Evolutionary conservation across 805 yeast species (phyloP).

Genomic region (Wickerhamomyces rabaulensis): DNA sequence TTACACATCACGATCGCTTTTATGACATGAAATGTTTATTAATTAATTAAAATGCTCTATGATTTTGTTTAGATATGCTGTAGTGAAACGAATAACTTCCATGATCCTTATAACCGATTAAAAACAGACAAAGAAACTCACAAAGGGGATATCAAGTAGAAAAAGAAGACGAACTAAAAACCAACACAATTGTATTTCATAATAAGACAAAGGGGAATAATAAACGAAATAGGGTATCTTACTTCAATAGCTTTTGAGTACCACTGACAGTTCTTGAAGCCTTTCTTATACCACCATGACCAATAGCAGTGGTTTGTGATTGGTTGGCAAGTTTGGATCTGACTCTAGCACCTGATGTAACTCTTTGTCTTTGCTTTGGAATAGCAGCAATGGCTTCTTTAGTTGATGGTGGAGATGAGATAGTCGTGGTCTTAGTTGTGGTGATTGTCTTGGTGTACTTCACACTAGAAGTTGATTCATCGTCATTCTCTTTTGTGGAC

Average conservation of each 20-base stretch:
- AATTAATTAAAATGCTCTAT: background rate
- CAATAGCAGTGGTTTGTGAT: slow-evolving; percentile 14
- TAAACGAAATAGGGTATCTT: no score
- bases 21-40: background rate
- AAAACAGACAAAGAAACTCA: background rate
- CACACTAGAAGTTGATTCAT: slow-evolving; percentile 14
- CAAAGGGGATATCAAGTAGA: no score
- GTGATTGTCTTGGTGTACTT: slow-evolving; percentile 24
- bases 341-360: slow-evolving; percentile 26
- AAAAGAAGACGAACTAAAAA: no score
- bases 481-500: slow-evolving; percentile 18
- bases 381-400: slow-evolving; percentile 14
- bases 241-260: background rate
- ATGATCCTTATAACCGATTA: background rate
- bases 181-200: no score
- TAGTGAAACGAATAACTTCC: background rate
- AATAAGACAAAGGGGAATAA: no score
- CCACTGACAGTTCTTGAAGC: slow-evolving; percentile 23
- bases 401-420: slow-evolving; percentile 26
- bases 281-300: slow-evolving; percentile 25
- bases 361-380: slow-evolving; percentile 23
- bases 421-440: slow-evolving; percentile 25
- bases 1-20: background rate
- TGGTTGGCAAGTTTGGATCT: slow-evolving; percentile 24
- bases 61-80: background rate